A percentile compares a stretch with the other conserved stretches of the same genome.
These are phyloP conservation scores for Globisporangium iwayamae DNA, from an alignment of 352 stramenopile genomes.

Conservation along the genomic window DNA sequence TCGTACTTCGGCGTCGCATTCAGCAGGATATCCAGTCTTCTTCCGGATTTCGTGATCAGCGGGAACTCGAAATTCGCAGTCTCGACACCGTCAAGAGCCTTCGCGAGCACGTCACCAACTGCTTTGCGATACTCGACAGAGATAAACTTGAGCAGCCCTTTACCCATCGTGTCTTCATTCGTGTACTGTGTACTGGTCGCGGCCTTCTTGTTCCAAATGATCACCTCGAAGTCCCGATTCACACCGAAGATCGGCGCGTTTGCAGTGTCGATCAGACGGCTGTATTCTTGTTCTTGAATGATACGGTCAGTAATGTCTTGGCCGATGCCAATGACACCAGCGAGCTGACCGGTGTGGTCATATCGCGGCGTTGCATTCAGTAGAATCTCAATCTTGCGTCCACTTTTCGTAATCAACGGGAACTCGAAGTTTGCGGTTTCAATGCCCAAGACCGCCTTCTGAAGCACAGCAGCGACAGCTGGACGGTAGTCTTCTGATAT, in stretches of 20 bases:
- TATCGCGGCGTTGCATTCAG: slow-evolving; percentile 52
- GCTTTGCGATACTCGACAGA: slow-evolving; percentile 17
- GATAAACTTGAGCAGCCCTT: slow-evolving; percentile 86
- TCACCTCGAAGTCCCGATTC: slow-evolving; percentile 44
- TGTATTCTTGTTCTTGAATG: slow-evolving; percentile 42
- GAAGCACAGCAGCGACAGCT: slow-evolving; percentile 22
- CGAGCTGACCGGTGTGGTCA: slow-evolving; percentile 18
- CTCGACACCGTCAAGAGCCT: slow-evolving; percentile 65
- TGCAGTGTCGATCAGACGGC: slow-evolving; percentile 57
- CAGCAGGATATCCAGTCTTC: slow-evolving; percentile 64
- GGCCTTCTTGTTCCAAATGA: slow-evolving; percentile 90
- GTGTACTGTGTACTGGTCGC: slow-evolving; percentile 75
- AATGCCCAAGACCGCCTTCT: slow-evolving; percentile 30
- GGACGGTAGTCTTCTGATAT: no score
- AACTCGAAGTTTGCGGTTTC: slow-evolving; percentile 80
- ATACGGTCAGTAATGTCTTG: slow-evolving; percentile 60
- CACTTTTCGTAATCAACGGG: slow-evolving; percentile 48
- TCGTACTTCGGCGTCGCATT: slow-evolving; percentile 49
- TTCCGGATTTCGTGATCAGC: slow-evolving; percentile 63
- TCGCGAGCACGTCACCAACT: slow-evolving; percentile 40
- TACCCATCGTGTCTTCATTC: slow-evolving; percentile 65
- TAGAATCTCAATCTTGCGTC: slow-evolving; percentile 61
- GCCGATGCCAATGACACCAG: slow-evolving; percentile 71
- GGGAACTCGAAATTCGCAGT: slow-evolving; percentile 90
- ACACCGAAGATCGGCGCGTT: slow-evolving; percentile 74